Evolutionary conservation across 2,329 filamentous ascomycete genomes (phyloP), one percentile per base, ranked within the genome.

Genomic region (Alternaria brassicicola): DNA sequence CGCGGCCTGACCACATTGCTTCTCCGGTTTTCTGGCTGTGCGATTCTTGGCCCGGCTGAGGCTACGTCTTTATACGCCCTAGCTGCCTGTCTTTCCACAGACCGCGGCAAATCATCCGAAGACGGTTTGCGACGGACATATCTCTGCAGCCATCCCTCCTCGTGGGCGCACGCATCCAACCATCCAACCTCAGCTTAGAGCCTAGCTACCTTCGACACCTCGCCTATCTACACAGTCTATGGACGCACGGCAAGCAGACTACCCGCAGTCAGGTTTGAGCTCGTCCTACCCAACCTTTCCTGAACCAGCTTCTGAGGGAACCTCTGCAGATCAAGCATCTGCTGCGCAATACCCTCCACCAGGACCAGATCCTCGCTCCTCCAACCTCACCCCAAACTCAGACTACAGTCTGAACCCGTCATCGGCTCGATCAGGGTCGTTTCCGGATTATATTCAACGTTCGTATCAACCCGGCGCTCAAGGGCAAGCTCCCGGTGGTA

Each of bases 291-390:
- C 79, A 80, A 77, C 80, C 62, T 84, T 84, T 71, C 77, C 77
- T 73, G 80, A 82, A 76, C 75, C 86, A 81, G 86, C 89, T 84
- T 93, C 92, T 93, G 92, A 96, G 90, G 88, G 85, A 79, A 86
- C 89, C 63, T 78, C 85, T 82, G 88, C 90, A 95, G 93, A 96
- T 90, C 91, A 92, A 85, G 85, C 90, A 81, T 91, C 93, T 91
- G 89, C 91, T 90, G 91, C 90, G 82, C 90, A 94, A 81, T 96
- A 96, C 82, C 74, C 90, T 71, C 64, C 67, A n/a, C 87, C 88
- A 74, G 89, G 91, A 77, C 89, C 90, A 82, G 93, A 97, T 82
- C 87, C 88, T 75, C 88, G 91, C 78, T 82, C 88, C 59, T 81
- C 84, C 68, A 89, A 85, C 78, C 91, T 92, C 70, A 96, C 93